phyloP scores from a whole-genome alignment of 179 eudicot species.

The Spinacia oleracea region DNA sequence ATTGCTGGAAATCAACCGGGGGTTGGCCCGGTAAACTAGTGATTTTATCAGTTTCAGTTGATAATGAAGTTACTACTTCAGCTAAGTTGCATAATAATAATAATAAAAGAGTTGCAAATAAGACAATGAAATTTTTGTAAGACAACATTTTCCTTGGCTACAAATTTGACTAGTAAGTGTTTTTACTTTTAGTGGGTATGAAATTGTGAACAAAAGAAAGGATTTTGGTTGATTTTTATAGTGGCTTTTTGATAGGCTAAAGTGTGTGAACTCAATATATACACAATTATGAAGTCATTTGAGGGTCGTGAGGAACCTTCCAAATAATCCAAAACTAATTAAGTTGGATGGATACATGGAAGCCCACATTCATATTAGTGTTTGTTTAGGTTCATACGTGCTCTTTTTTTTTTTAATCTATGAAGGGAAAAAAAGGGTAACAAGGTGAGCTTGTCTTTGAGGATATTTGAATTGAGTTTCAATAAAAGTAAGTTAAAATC shows the following conservation, averaged over 20 bases:
- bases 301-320: background rate
- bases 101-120: conserved; percentile 15
- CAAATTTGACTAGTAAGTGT: background rate
- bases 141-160: conserved; percentile 5
- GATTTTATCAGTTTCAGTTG: conserved; percentile 24
- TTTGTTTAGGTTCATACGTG: background rate
- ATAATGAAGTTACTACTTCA: conserved; percentile 3
- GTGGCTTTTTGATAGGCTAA: background rate
- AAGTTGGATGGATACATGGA: background rate
- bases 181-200: no score
- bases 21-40: conserved; percentile 55
- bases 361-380: background rate
- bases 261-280: background rate
- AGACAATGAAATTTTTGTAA: conserved; percentile 12
- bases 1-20: conserved; percentile 39
- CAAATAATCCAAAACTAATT: background rate
- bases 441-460: background rate
- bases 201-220: background rate
- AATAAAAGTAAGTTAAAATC: no score
- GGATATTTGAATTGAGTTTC: no score
- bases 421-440: background rate
- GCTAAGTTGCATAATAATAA: background rate
- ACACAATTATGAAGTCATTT: background rate
- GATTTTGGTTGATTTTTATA: conserved; percentile 3
- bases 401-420: no score